Conservation (phyloP, 768 basidiomycete genomes). For the Clathrus columnatus region DNA sequence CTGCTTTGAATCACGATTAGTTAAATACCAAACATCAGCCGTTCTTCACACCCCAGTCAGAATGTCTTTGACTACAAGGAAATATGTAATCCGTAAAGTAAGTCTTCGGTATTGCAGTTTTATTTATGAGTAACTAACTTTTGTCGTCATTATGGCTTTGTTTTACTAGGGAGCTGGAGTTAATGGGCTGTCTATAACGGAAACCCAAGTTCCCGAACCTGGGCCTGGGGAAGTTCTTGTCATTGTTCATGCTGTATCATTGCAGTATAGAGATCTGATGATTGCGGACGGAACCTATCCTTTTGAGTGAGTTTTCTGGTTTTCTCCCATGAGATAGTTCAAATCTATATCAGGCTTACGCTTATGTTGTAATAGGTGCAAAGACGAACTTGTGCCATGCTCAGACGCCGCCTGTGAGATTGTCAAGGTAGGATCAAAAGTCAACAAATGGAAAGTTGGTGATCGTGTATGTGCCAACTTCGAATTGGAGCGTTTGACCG, state of each 20-base stretch:
- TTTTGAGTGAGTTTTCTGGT: conserved; percentile 22
- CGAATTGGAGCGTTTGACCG: conserved; percentile 37
- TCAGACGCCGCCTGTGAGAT: conserved; percentile 55
- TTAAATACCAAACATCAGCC: too few relatives aligned
- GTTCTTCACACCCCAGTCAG: too few relatives aligned
- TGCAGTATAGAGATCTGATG: conserved; percentile 42
- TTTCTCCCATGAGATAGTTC: conserved; percentile 9
- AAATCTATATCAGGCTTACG: too few relatives aligned
- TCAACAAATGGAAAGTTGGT: conserved; percentile 39
- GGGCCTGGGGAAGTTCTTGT: not conserved
- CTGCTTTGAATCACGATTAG: too few relatives aligned
- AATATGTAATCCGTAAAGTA: too few relatives aligned
- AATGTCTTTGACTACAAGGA: too few relatives aligned
- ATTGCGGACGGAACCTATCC: conserved; percentile 34
- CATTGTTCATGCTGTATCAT: conserved; percentile 4
- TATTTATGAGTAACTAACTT: too few relatives aligned
- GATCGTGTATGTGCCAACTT: conserved; percentile 53
- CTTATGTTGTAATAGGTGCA: too few relatives aligned
- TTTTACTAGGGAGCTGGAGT: too few relatives aligned
- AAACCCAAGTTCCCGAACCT: not conserved
- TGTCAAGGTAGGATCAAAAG: conserved; percentile 29
- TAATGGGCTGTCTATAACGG: not conserved
- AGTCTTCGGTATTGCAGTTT: too few relatives aligned
- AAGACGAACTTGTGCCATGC: conserved; percentile 23
- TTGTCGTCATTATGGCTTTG: too few relatives aligned